Percentiles rank a stretch among this genome's conserved stretches.
Conservation (phyloP, 2,329 filamentous ascomycete genomes). For the Talaromyces marneffei region DNA sequence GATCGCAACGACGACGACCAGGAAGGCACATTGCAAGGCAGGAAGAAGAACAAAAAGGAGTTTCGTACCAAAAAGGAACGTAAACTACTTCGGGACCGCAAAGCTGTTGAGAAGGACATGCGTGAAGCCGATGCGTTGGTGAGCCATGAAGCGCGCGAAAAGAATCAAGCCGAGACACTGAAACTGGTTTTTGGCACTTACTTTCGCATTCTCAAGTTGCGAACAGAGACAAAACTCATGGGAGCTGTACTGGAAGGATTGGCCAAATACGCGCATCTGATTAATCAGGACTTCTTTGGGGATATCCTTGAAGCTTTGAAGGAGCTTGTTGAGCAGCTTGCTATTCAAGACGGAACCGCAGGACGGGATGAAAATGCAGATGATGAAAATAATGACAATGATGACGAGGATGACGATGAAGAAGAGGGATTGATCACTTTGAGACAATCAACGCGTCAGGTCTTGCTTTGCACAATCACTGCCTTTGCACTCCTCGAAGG, state of each 20-base stretch:
- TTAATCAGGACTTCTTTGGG: slow-evolving; percentile 98
- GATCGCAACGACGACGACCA: slow-evolving; percentile 53
- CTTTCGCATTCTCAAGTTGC: slow-evolving; percentile 85
- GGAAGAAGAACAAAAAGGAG: slow-evolving; percentile 63
- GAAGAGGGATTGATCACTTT: slow-evolving; percentile 35
- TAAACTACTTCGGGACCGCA: slow-evolving; percentile 79
- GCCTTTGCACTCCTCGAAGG: slow-evolving; percentile 94
- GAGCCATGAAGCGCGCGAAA: slow-evolving; percentile 84
- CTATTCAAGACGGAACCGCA: slow-evolving; percentile 45
- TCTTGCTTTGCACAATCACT: slow-evolving; percentile 89
- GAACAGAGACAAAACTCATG: slow-evolving; percentile 71
- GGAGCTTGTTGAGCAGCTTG: slow-evolving; percentile 76
- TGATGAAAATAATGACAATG: slow-evolving; percentile 41
- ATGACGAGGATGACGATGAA: slow-evolving; percentile 35
- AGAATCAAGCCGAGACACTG: slow-evolving; percentile 89
- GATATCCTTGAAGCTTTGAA: slow-evolving; percentile 91
- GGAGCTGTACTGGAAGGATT: slow-evolving; percentile 94
- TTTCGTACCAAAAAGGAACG: slow-evolving; percentile 84
- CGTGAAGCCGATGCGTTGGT: slow-evolving; percentile 84
- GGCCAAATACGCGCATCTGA: slow-evolving; percentile 88
- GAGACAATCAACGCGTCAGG: slow-evolving; percentile 76
- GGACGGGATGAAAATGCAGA: slow-evolving; percentile 40
- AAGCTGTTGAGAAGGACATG: slow-evolving; percentile 87
- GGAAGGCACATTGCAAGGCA: slow-evolving; percentile 31
- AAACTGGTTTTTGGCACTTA: slow-evolving; percentile 95